phyloP scores from a whole-genome alignment of 2,329 filamentous ascomycete genomes.

The Fusarium sp. region DNA sequence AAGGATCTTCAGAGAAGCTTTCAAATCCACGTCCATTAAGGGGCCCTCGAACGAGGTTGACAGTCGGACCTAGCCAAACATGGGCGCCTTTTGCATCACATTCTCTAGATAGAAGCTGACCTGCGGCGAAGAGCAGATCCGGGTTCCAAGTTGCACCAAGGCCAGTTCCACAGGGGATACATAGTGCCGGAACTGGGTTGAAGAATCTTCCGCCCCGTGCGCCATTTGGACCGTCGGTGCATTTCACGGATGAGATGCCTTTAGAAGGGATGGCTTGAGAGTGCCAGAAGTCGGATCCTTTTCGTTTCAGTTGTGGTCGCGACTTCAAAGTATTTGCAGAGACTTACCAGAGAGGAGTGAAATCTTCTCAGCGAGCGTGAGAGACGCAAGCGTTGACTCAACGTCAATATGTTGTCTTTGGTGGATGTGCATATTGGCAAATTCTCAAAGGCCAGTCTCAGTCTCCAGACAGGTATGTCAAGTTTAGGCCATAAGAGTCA shows the following conservation, averaged over 20 bases:
- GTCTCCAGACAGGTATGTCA: not conserved
- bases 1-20: slow-evolving; percentile 69
- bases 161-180: slow-evolving; percentile 46
- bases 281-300: slow-evolving; percentile 29
- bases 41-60: slow-evolving; percentile 72
- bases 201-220: slow-evolving; percentile 33
- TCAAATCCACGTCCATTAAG: slow-evolving; percentile 75
- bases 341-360: slow-evolving; percentile 17
- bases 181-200: slow-evolving; percentile 30
- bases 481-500: not conserved
- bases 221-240: slow-evolving; percentile 35
- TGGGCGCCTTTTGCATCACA: slow-evolving; percentile 64
- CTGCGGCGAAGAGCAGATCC: slow-evolving; percentile 26
- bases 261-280: slow-evolving; percentile 5
- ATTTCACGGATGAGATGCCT: slow-evolving; percentile 12
- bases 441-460: not conserved
- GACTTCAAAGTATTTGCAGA: fast-evolving
- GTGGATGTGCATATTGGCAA: slow-evolving; percentile 13
- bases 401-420: slow-evolving; percentile 21
- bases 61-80: slow-evolving; percentile 71
- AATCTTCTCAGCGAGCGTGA: slow-evolving; percentile 27
- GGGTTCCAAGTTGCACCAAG: slow-evolving; percentile 56
- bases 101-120: slow-evolving; percentile 29
- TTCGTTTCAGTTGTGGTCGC: not conserved
- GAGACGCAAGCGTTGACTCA: slow-evolving; percentile 17